phyloP scores from a whole-genome alignment of 306 rosid genomes.

The Vachellia collinsii region DNA sequence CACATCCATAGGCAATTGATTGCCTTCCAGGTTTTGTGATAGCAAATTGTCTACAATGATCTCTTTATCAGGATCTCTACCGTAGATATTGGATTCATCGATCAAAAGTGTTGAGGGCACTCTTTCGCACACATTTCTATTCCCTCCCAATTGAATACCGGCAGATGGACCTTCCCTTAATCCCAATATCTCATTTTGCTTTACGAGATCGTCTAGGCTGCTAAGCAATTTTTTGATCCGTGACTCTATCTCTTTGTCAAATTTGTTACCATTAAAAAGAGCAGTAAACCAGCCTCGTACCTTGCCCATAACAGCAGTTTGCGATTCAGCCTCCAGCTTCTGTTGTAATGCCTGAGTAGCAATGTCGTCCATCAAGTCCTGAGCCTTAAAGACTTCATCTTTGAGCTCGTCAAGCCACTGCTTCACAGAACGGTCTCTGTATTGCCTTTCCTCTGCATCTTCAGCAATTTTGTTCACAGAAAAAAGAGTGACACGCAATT shows the following conservation, averaged over 20 bases:
- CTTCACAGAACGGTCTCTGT: background rate
- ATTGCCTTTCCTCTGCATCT: background rate
- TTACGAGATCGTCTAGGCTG: background rate
- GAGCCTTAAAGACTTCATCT: background rate
- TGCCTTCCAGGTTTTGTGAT: background rate
- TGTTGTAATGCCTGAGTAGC: background rate
- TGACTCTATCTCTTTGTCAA: background rate
- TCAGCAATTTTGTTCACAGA: background rate
- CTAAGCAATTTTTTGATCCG: background rate
- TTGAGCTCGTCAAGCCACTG: background rate
- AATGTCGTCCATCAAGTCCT: conserved; percentile 29
- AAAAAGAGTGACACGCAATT: background rate
- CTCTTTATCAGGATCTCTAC: background rate
- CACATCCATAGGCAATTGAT: background rate
- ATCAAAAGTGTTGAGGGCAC: background rate
- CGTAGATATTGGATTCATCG: background rate
- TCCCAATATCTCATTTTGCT: background rate
- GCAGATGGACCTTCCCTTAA: background rate
- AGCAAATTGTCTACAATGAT: background rate
- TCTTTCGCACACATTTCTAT: background rate
- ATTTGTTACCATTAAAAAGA: background rate
- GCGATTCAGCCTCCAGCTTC: background rate
- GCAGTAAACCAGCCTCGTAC: background rate
- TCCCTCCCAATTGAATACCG: background rate
- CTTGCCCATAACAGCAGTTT: background rate